Evolutionary conservation across 1,284 basidiomycete species (phyloP), one percentile per base, ranked within the genome.

Genomic region (Exobasidium cylindrosporum): DNA sequence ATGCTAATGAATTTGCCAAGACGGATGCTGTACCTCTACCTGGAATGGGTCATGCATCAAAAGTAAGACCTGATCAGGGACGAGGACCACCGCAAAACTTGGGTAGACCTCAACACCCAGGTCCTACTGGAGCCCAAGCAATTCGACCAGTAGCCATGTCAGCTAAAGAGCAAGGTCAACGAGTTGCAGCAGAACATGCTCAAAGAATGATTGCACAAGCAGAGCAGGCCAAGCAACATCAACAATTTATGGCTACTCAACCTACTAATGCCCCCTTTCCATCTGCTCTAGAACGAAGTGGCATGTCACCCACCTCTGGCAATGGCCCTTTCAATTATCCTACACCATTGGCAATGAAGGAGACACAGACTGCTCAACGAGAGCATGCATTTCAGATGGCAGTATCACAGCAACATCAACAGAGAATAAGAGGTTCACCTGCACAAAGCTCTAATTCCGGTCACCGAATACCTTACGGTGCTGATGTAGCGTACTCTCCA

Each of bases 211-310:
- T 21, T 24, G 14, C 14, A 24, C 47, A 50, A 28, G 5, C 4
- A 23, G 35, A 17, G 17, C 7, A 40, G 7, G 35, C 17, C 17
- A 7, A 17, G 10, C 17, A 10, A 7, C 35, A 40, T 7, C 35
- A 40, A 40, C 35, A 40, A 40, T 17, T 10, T 7, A 17, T 17
- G 35, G 17, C 26, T 21, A 59, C 53, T 29, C 72, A 76, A 57
- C 76, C 76, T 23, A 71, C 73, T n/a, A 73, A 68, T 52, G 76
- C 76, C 30, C 76, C 76, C 1, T 78, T 78, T 62, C 76, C 74
- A 1, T 63, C 66, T 43, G 65, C 68, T 43, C 57, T 73, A 21
- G 64, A 67, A n/a, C 60, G 64, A 31, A 66, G 66, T 46, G 62
- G 66, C 1, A 67, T 67, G 61, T 64, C 65, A 21, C 70, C 70